Evolutionary conservation across 2,329 filamentous ascomycete genomes (phyloP), one percentile per base, ranked within the genome.

Genomic region (Fusarium sp.): DNA sequence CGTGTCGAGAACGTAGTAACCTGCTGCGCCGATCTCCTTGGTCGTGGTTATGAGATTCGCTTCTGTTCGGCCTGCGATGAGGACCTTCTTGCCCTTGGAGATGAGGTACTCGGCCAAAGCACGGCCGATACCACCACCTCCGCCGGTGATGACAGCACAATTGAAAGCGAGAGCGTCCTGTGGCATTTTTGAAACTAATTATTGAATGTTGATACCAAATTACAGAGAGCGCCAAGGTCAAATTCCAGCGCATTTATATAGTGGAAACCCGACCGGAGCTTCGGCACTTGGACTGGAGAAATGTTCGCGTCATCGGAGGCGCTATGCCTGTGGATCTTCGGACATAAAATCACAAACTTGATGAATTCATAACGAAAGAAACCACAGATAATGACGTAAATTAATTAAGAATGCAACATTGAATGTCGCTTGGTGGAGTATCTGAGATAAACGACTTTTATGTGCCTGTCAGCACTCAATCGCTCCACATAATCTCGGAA

Each of bases 61-160:
- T 69, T 88, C 85, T 5, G 86, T 89, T 12, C 86, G 83, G 4
- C 86, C 84, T 28, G 79, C 83, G 55, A 88, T 83, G 59, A 88
- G 80, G 49, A 87, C 82, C 18, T 83, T 84, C 64, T 86, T 86
- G 53, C 80, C 81, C 55, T 79, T 75, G 0, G 79, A 80, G 55
- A 85, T 78, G 53, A 87, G 78, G 60, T 84, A 82, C 48, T 84
- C 72, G 0, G 84, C 80, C 20, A 88, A 77, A 3, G 82, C 84
- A 58, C 80, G 80, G 54, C 86, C 85, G 23, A 88, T 85, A 34
- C 86, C 86, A 20, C 85, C 84, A 1, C 78, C 84, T 20, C 85
- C 86, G 7, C 85, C 84, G 0, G 84, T 86, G 53, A 86, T 74
- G 50, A 87, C 77, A 11, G 84, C 85, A 66, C 81, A 84, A 0